These are phyloP conservation scores for Drosera spatulata DNA, from an alignment of 179 eudicot genomes.

Conservation along the genomic window DNA sequence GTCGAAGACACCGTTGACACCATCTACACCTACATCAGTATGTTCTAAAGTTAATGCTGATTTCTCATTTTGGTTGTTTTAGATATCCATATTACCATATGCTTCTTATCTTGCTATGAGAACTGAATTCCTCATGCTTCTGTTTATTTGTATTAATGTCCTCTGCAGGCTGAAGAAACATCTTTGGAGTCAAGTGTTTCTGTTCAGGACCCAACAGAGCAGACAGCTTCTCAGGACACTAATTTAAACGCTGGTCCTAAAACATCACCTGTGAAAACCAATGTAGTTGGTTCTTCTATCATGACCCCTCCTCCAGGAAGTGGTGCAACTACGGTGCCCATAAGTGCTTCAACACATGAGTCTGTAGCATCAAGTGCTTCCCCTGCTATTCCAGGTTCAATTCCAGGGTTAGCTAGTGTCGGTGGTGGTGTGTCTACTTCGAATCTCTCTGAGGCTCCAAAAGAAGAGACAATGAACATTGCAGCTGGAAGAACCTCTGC, in stretches of 20 bases:
- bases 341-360: conserved; percentile 21
- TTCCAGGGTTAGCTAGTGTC: conserved; percentile 30
- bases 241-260: conserved; percentile 47
- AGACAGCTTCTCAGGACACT: conserved; percentile 45
- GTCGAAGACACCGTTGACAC: conserved; percentile 44
- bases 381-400: conserved; percentile 23
- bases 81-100: not conserved
- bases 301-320: conserved; percentile 42
- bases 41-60: conserved; percentile 5
- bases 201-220: conserved; percentile 58
- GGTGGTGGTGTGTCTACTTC: conserved; percentile 37
- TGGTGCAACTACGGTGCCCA: conserved; percentile 25
- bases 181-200: conserved; percentile 44
- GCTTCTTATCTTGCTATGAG: not conserved
- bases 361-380: conserved; percentile 28
- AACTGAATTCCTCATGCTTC: not conserved
- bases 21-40: conserved; percentile 55
- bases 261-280: conserved; percentile 71
- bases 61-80: not conserved
- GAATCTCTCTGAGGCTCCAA: conserved; percentile 33
- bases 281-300: conserved; percentile 38
- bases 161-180: conserved; percentile 36
- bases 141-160: not conserved
- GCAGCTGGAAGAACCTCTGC: conserved; percentile 69
- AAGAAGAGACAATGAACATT: conserved; percentile 51